Evolutionary conservation across 495 filamentous ascomycete genomes (phyloP).

Genomic region (Penicillium fimorum): DNA sequence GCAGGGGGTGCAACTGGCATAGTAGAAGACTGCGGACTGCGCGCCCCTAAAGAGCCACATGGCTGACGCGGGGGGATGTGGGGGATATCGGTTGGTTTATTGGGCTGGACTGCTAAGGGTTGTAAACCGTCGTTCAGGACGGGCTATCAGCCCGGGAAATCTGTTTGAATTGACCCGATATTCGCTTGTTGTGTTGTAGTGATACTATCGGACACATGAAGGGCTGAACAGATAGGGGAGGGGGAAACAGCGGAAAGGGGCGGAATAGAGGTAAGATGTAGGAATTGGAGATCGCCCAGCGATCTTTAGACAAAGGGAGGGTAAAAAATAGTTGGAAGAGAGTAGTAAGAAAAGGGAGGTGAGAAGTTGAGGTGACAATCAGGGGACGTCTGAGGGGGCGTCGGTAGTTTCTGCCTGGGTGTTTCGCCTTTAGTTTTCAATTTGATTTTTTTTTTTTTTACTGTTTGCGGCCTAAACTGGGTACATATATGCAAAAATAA

Average conservation of each 20-base stretch:
- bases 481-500: not conserved
- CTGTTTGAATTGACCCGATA: slow-evolving; percentile 25
- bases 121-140: slow-evolving; percentile 21
- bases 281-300: slow-evolving; percentile 36
- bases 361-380: slow-evolving; percentile 11
- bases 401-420: slow-evolving; percentile 8
- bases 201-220: slow-evolving; percentile 43
- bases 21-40: slow-evolving; percentile 86
- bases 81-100: not conserved
- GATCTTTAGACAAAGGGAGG: slow-evolving; percentile 27
- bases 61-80: slow-evolving; percentile 19
- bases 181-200: slow-evolving; percentile 26
- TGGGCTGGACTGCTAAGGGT: not conserved
- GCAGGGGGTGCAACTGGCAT: slow-evolving; percentile 81
- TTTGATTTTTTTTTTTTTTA: not conserved
- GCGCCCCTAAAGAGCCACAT: slow-evolving; percentile 57
- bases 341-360: slow-evolving; percentile 5
- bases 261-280: not conserved
- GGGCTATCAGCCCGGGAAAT: slow-evolving; percentile 27
- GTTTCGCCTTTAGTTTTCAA: slow-evolving; percentile 3
- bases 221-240: slow-evolving; percentile 32
- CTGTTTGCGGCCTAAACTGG: slow-evolving; percentile 6
- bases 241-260: slow-evolving; percentile 8
- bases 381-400: slow-evolving; percentile 8
- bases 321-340: slow-evolving; percentile 9